Percentiles rank a stretch among this genome's conserved stretches.
Evolutionary conservation across 805 yeast genomes (phyloP).

Genomic region (Cyberlindnera subsufficiens): DNA sequence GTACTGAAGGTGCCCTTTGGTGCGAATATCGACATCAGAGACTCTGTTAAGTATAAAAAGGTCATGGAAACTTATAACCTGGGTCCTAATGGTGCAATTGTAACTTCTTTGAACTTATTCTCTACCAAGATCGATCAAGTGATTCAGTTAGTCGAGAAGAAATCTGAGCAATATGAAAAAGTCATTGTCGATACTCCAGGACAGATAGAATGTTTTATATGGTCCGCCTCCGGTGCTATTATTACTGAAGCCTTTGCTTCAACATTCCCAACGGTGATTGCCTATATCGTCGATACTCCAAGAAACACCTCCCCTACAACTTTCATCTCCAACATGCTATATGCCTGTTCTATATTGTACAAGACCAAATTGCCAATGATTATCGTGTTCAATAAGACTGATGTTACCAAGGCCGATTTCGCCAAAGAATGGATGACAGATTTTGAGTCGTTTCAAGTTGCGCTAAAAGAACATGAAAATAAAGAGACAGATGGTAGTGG

Average conservation of each 20-base stretch:
- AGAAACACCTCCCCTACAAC: conserved; percentile 92
- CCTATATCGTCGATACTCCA: conserved; percentile 95
- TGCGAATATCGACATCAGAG: conserved; percentile 92
- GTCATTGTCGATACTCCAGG: conserved; percentile 97
- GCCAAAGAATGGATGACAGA: conserved; percentile 98
- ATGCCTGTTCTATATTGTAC: conserved; percentile 94
- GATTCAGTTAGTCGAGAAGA: conserved; percentile 74
- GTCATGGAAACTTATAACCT: conserved; percentile 93
- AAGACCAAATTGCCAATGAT: conserved; percentile 97
- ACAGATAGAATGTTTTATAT: conserved; percentile 95
- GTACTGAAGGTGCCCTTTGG: conserved; percentile 91
- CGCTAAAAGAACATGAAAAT: conserved; percentile 63
- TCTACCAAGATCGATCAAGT: conserved; percentile 97
- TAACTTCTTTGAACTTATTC: conserved; percentile 86
- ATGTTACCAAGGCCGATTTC: conserved; percentile 76
- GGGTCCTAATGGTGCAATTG: conserved; percentile 98
- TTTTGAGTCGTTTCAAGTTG: conserved; percentile 84
- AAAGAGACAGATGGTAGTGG: conserved; percentile 70
- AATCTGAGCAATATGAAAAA: conserved; percentile 48
- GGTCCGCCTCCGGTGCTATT: conserved; percentile 97
- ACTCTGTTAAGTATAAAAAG: conserved; percentile 89
- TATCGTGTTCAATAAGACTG: conserved; percentile 92
- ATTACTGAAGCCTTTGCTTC: conserved; percentile 96
- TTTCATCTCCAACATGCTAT: conserved; percentile 95
- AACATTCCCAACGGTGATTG: conserved; percentile 90